Evolutionary conservation across 2,329 filamentous ascomycete species (phyloP).

Genomic region (Hypomyces rosellus): DNA sequence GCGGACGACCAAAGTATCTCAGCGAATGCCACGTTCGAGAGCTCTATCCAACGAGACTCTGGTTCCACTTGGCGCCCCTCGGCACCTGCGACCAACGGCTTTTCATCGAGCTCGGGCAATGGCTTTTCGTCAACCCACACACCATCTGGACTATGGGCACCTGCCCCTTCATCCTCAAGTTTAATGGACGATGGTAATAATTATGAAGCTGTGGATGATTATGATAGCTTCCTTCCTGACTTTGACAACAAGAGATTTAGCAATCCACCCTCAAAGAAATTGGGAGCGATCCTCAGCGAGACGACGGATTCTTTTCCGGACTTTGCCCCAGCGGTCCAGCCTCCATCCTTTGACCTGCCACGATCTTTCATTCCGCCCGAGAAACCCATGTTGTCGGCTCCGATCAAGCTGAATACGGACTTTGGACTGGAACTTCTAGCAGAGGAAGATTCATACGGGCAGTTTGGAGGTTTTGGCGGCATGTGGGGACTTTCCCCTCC

Average conservation of each 20-base stretch:
- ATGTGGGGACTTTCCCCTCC: constrained; percentile 40
- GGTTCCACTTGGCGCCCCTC: constrained; percentile 20
- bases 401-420: constrained; percentile 30
- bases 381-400: constrained; percentile 26
- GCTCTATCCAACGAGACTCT: constrained; percentile 24
- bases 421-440: constrained; percentile 24
- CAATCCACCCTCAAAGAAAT: constrained; percentile 1
- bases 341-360: background rate
- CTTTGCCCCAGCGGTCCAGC: background rate
- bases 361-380: constrained; percentile 14
- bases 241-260: constrained; percentile 38
- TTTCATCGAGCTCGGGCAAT: constrained; percentile 14
- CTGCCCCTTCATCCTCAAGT: constrained; percentile 35
- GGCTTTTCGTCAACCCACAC: constrained; percentile 16
- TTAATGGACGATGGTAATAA: constrained; percentile 41
- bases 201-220: constrained; percentile 39
- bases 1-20: constrained; percentile 39
- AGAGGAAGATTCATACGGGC: constrained; percentile 28
- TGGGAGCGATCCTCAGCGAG: background rate
- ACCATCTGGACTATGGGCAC: constrained; percentile 28
- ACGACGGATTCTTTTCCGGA: constrained; percentile 1
- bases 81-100: constrained; percentile 15
- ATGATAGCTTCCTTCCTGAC: constrained; percentile 45
- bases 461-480: constrained; percentile 34
- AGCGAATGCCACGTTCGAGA: constrained; percentile 31